Conservation (phyloP, 2,329 filamentous ascomycete genomes). For the Apiospora arundinis region DNA sequence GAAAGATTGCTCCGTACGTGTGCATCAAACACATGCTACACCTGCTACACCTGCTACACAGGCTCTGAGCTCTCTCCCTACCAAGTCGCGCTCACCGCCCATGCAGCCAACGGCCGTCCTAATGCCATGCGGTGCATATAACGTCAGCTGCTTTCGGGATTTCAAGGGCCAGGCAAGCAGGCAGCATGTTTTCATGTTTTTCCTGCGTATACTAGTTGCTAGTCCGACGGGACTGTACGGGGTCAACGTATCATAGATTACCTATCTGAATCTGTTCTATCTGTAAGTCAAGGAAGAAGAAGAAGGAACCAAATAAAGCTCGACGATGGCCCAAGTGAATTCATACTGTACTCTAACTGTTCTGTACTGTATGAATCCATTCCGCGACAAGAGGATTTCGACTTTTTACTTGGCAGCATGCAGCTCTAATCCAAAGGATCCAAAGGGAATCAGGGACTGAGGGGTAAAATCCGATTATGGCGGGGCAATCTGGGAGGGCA, state of each 20-base stretch:
- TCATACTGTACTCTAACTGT: not conserved
- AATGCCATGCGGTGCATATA: slow-evolving; percentile 7
- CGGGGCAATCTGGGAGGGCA: slow-evolving; percentile 16
- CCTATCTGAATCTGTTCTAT: not conserved
- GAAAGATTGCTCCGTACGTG: not conserved
- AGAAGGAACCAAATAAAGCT: not conserved
- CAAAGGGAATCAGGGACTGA: slow-evolving; percentile 10
- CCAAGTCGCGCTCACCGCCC: not conserved
- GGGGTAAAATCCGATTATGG: slow-evolving; percentile 15
- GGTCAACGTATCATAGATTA: not conserved
- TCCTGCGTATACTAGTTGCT: not conserved
- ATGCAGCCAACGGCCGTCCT: not conserved
- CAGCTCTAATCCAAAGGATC: not conserved
- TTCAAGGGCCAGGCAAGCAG: not conserved
- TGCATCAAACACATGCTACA: not conserved
- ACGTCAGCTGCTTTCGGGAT: slow-evolving; percentile 7
- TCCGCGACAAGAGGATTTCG: not conserved
- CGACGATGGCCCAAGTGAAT: not conserved
- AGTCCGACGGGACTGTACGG: not conserved
- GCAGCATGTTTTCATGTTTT: not conserved
- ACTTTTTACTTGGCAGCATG: not conserved
- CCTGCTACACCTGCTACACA: not conserved
- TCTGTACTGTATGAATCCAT: not conserved
- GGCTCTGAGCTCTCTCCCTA: not conserved
- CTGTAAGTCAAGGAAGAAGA: not conserved